Evolutionary conservation across 208 protist species (phyloP).

Genomic region (Crithidia brevicula): DNA sequence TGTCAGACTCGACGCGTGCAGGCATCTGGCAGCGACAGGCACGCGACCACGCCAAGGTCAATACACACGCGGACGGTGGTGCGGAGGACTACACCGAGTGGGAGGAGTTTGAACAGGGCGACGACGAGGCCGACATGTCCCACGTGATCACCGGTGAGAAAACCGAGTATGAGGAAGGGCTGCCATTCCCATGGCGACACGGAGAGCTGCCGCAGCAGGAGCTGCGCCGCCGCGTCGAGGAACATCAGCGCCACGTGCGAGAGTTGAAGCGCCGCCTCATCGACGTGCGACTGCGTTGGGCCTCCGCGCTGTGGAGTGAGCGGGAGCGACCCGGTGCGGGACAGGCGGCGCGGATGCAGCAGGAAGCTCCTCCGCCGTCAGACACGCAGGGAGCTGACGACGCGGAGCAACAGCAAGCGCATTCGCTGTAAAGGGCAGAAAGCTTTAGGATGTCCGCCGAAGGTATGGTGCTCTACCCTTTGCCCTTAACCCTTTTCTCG

Average conservation of each 20-base stretch:
- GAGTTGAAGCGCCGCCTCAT: conserved; percentile 23
- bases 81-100: background rate
- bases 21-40: background rate
- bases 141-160: conserved; percentile 17
- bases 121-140: conserved; percentile 16
- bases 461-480: too few species aligned
- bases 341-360: background rate
- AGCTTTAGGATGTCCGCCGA: too few species aligned
- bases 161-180: conserved; percentile 12
- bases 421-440: background rate
- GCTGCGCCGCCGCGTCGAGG: conserved; percentile 17
- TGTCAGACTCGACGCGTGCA: too few species aligned
- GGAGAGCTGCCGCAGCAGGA: conserved; percentile 12
- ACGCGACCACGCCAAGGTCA: background rate
- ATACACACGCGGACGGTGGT: too few species aligned
- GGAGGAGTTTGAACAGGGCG: conserved; percentile 12
- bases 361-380: too few species aligned
- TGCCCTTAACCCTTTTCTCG: too few species aligned
- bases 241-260: conserved; percentile 19
- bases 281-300: conserved; percentile 19
- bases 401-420: conserved; percentile 2
- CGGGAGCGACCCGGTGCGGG: conserved; percentile 1
- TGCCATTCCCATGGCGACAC: conserved; percentile 24
- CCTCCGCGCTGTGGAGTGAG: conserved; percentile 16
- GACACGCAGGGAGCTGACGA: too few species aligned